Evolutionary conservation across 2,329 filamentous ascomycete species (phyloP).

Genomic region (Phyllosticta citribraziliensis): DNA sequence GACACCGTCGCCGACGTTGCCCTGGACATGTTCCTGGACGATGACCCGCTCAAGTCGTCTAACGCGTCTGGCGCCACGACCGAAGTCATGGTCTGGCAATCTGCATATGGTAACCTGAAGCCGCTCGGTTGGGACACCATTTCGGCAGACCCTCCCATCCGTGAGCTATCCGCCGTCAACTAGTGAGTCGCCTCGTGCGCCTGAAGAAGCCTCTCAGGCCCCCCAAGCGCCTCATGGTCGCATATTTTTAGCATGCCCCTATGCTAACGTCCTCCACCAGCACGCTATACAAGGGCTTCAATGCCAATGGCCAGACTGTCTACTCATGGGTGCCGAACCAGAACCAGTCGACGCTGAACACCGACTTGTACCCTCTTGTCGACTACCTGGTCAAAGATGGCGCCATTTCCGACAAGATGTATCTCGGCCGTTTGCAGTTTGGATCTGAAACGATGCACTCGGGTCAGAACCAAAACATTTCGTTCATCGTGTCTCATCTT

Average conservation of each 20-base stretch:
- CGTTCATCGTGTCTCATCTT: slow-evolving; percentile 6
- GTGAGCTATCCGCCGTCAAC: slow-evolving; percentile 2
- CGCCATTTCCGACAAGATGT: not conserved
- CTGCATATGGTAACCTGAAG: slow-evolving; percentile 8
- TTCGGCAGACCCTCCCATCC: not conserved
- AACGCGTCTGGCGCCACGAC: slow-evolving; percentile 4
- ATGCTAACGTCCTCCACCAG: not conserved
- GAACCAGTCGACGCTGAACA: slow-evolving; percentile 4
- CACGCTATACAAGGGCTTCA: slow-evolving; percentile 7
- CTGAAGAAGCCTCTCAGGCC: not conserved
- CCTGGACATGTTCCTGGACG: slow-evolving; percentile 10
- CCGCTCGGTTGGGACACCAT: slow-evolving; percentile 6
- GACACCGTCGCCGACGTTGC: slow-evolving; percentile 10
- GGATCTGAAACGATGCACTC: slow-evolving; percentile 11
- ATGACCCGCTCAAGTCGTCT: not conserved
- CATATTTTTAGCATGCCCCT: not conserved
- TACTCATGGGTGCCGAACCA: slow-evolving; percentile 7
- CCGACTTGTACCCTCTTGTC: slow-evolving; percentile 9
- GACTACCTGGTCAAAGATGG: slow-evolving; percentile 1
- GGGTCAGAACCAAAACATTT: slow-evolving; percentile 5
- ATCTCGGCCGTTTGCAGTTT: slow-evolving; percentile 11
- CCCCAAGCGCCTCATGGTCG: not conserved
- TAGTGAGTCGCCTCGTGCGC: slow-evolving; percentile 2
- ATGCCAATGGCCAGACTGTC: slow-evolving; percentile 9
- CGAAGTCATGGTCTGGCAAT: slow-evolving; percentile 12